Percentiles rank a stretch among this genome's conserved stretches.
phyloP scores from a whole-genome alignment of 768 basidiomycete species.

The Lentinus brumalis region DNA sequence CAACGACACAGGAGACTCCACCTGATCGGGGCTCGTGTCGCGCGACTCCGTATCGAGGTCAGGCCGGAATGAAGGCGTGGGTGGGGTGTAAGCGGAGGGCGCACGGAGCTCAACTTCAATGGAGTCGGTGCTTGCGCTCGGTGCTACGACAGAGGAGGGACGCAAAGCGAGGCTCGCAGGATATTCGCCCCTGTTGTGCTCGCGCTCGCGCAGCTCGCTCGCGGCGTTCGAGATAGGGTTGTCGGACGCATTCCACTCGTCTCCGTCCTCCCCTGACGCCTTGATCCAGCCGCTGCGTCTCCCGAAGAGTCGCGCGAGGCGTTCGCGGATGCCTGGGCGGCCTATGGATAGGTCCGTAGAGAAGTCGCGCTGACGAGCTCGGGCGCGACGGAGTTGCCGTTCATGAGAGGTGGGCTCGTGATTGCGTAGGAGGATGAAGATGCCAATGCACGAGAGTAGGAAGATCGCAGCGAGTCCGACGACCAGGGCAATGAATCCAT shows the following conservation, averaged over 20 bases:
- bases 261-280: slow-evolving; percentile 43
- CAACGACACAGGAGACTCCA: slow-evolving; percentile 8
- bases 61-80: not conserved
- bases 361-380: slow-evolving; percentile 20
- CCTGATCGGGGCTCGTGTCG: slow-evolving; percentile 2
- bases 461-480: slow-evolving; percentile 57
- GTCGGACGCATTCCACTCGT: slow-evolving; percentile 44
- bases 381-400: slow-evolving; percentile 31
- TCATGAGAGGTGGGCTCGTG: slow-evolving; percentile 42
- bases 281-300: slow-evolving; percentile 50
- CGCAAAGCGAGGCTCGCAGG: slow-evolving; percentile 3
- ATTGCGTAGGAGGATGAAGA: slow-evolving; percentile 57
- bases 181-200: slow-evolving; percentile 1
- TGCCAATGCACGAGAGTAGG: slow-evolving; percentile 51
- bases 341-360: slow-evolving; percentile 22
- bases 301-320: slow-evolving; percentile 31
- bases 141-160: not conserved
- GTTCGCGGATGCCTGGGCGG: slow-evolving; percentile 32
- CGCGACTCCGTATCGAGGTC: slow-evolving; percentile 1
- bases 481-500: slow-evolving; percentile 65
- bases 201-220: slow-evolving; percentile 7
- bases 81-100: slow-evolving; percentile 2
- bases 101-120: slow-evolving; percentile 21
- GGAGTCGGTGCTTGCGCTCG: slow-evolving; percentile 16
- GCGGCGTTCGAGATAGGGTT: slow-evolving; percentile 5